These are phyloP conservation scores for Lipomyces yamadae DNA, from an alignment of 805 yeast species.

Conservation along the genomic window DNA sequence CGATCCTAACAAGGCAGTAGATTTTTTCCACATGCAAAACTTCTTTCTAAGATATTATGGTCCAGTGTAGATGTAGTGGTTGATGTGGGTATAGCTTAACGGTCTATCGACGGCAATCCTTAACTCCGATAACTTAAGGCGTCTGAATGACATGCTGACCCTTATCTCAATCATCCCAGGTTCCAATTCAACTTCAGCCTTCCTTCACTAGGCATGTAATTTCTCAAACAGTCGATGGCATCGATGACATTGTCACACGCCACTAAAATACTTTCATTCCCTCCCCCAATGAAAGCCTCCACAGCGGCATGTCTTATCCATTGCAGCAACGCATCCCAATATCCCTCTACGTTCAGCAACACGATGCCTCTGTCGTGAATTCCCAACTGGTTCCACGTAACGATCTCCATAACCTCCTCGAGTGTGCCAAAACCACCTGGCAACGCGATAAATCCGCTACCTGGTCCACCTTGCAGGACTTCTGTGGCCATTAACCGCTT, in stretches of 20 bases:
- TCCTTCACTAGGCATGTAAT: conserved; percentile 71
- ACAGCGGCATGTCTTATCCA: conserved; percentile 65
- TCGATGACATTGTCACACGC: conserved; percentile 73
- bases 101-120: no score
- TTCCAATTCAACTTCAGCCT: conserved; percentile 75
- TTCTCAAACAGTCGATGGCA: conserved; percentile 63
- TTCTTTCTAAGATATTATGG: no score
- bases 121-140: no score
- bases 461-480: conserved; percentile 46
- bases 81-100: no score
- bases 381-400: conserved; percentile 89
- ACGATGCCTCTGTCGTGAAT: conserved; percentile 84
- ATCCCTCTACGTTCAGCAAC: conserved; percentile 77
- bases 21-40: no score
- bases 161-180: background rate
- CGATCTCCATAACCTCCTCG: conserved; percentile 87
- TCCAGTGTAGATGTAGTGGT: no score
- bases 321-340: conserved; percentile 68
- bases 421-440: conserved; percentile 93
- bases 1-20: no score
- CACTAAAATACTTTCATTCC: conserved; percentile 68
- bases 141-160: no score
- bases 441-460: conserved; percentile 78
- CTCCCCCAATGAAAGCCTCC: conserved; percentile 69
- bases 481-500: conserved; percentile 85